phyloP scores from a whole-genome alignment of 2,329 filamentous ascomycete genomes.

The Dactylellina leptospora region DNA sequence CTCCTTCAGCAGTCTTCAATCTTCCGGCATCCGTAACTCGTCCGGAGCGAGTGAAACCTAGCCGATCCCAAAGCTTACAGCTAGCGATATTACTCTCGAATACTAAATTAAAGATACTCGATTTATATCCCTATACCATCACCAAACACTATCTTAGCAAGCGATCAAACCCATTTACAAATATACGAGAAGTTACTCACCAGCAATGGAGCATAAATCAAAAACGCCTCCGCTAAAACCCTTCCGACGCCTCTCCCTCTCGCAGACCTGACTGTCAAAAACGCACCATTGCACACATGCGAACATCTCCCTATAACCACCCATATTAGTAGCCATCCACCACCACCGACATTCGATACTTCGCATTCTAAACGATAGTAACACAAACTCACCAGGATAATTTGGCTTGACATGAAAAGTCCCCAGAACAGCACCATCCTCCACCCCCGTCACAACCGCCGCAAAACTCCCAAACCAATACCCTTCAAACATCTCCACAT shows the following conservation, averaged over 20 bases:
- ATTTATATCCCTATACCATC: slow-evolving; percentile 68
- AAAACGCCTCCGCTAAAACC: slow-evolving; percentile 78
- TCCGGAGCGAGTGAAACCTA: slow-evolving; percentile 76
- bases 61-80: slow-evolving; percentile 77
- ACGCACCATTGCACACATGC: slow-evolving; percentile 80
- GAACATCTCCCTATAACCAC: slow-evolving; percentile 66
- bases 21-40: slow-evolving; percentile 68
- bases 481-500: slow-evolving; percentile 69
- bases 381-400: slow-evolving; percentile 39
- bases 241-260: slow-evolving; percentile 78
- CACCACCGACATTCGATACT: no score
- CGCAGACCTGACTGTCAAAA: slow-evolving; percentile 76
- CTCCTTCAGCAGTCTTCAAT: slow-evolving; percentile 64
- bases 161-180: not conserved
- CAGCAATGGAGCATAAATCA: slow-evolving; percentile 77
- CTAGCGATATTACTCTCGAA: slow-evolving; percentile 77
- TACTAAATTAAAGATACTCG: slow-evolving; percentile 78
- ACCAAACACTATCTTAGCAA: not conserved
- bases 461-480: slow-evolving; percentile 80
- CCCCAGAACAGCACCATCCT: slow-evolving; percentile 68
- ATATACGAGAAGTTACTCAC: slow-evolving; percentile 58
- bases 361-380: not conserved
- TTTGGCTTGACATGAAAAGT: slow-evolving; percentile 49
- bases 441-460: slow-evolving; percentile 74
- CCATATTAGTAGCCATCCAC: not conserved